Percentiles rank a stretch among this genome's conserved stretches.
These are phyloP conservation scores for Barnettozyma vustinii DNA, from an alignment of 805 yeast species.

Conservation along the genomic window DNA sequence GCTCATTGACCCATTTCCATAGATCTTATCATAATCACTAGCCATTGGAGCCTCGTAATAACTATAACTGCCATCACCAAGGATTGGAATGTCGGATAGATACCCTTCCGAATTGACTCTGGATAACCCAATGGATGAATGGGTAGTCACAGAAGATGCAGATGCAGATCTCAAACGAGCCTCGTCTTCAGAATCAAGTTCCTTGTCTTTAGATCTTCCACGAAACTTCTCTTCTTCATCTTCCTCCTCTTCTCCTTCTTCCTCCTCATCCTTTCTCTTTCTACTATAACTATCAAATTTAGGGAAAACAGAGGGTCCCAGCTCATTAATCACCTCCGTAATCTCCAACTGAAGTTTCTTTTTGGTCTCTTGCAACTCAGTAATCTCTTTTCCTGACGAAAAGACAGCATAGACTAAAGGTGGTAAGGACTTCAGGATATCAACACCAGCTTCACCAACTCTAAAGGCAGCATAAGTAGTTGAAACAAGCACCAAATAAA, in stretches of 20 bases:
- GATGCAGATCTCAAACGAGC: constrained; percentile 15
- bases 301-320: constrained; percentile 85
- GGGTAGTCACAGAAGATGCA: constrained; percentile 32
- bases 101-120: constrained; percentile 58
- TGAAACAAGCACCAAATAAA: constrained; percentile 55
- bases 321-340: constrained; percentile 71
- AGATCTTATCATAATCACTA: constrained; percentile 2
- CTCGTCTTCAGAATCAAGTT: neutral
- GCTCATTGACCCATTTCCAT: neutral
- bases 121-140: constrained; percentile 48
- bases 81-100: constrained; percentile 59
- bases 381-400: constrained; percentile 37
- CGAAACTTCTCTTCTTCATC: constrained; percentile 26
- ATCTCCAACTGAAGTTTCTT: constrained; percentile 60
- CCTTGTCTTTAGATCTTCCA: constrained; percentile 22
- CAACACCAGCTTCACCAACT: constrained; percentile 90
- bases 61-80: constrained; percentile 27
- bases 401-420: constrained; percentile 51
- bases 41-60: neutral
- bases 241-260: constrained; percentile 14
- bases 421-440: constrained; percentile 70
- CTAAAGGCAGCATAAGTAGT: constrained; percentile 82
- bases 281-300: constrained; percentile 50
- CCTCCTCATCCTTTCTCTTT: neutral
- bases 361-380: constrained; percentile 54